Conservation (phyloP, 2,329 filamentous ascomycete species). For the Colletotrichum melonis region DNA sequence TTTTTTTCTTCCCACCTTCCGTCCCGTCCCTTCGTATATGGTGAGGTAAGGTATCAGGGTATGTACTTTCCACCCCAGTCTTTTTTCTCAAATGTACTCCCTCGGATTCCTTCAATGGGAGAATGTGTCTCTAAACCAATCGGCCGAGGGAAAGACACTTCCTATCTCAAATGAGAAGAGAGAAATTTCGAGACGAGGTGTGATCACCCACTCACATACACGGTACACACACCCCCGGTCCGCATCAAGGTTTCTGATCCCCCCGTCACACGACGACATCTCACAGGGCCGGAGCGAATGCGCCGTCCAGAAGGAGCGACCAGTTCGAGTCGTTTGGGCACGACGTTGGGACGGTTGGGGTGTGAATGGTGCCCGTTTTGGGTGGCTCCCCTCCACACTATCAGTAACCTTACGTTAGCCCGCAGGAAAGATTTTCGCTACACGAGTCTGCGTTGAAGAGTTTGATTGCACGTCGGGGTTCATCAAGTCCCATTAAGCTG, state of each 20-base stretch:
- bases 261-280: neutral
- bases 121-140: neutral
- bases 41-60: neutral
- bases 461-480: constrained; percentile 13
- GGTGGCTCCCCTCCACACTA: constrained; percentile 1
- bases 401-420: constrained; percentile 23
- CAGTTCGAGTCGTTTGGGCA: neutral
- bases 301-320: constrained; percentile 17
- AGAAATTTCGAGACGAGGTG: neutral
- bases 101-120: neutral
- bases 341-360: neutral
- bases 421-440: neutral
- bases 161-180: neutral
- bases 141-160: neutral
- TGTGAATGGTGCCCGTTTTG: constrained; percentile 8
- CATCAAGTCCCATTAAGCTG: neutral
- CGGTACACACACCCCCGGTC: neutral
- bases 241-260: neutral
- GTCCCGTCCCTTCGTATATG: neutral
- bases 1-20: neutral
- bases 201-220: neutral
- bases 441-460: constrained; percentile 4
- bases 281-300: neutral
- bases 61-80: neutral
- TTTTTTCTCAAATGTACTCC: neutral